These are phyloP conservation scores for Phytophthora tentaculata DNA, from an alignment of 352 stramenopile genomes.

Conservation along the genomic window DNA sequence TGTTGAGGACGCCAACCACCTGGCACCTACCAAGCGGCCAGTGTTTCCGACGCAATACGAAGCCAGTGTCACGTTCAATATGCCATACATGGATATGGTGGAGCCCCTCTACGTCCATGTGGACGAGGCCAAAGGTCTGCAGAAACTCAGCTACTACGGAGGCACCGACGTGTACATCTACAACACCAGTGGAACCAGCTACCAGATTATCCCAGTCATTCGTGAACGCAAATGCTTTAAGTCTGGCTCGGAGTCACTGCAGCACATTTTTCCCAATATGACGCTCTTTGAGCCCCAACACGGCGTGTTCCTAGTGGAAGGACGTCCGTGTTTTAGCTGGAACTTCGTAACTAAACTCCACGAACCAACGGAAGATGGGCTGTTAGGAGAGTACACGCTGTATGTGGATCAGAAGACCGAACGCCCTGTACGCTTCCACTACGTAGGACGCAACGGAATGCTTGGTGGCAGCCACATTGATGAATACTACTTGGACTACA, in stretches of 20 bases:
- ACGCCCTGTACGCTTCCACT: conserved; percentile 85
- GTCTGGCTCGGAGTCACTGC: conserved; percentile 50
- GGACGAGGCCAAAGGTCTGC: conserved; percentile 69
- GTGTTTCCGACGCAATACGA: conserved; percentile 87
- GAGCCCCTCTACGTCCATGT: conserved; percentile 89
- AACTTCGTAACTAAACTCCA: conserved; percentile 72
- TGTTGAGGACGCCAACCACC: conserved; percentile 78
- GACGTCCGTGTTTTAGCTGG: conserved; percentile 83
- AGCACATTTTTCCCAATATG: conserved; percentile 90
- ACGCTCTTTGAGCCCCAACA: conserved; percentile 85
- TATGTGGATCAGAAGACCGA: conserved; percentile 84
- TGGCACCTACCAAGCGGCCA: conserved; percentile 71
- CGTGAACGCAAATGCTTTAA: conserved; percentile 79
- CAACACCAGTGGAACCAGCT: conserved; percentile 79
- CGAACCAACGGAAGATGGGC: conserved; percentile 61
- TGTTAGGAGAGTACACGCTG: conserved; percentile 87
- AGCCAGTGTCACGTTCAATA: conserved; percentile 86
- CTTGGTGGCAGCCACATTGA: conserved; percentile 90
- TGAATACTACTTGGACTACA: conserved; percentile 91
- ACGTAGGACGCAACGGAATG: conserved; percentile 85
- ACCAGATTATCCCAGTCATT: conserved; percentile 87
- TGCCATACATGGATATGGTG: conserved; percentile 90
- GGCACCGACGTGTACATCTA: conserved; percentile 90
- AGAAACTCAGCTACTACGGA: conserved; percentile 91
- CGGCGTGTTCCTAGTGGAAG: conserved; percentile 73